These are phyloP conservation scores for Athelia psychrophila DNA, from an alignment of 1,284 basidiomycete genomes.

Conservation along the genomic window DNA sequence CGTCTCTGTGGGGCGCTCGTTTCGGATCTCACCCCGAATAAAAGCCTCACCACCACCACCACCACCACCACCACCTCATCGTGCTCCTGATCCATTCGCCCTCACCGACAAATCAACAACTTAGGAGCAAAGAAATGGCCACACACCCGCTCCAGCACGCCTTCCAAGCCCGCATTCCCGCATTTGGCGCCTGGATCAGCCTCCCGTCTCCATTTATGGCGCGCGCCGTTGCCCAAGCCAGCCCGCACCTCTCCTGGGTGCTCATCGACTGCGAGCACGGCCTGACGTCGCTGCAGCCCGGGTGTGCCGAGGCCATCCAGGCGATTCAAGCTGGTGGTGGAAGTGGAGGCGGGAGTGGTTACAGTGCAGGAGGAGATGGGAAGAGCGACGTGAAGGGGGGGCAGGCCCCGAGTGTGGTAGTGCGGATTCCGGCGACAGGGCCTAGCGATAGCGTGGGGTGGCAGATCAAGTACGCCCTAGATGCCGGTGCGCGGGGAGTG, in stretches of 20 bases:
- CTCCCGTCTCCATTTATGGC: conserved; percentile 52
- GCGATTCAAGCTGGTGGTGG: conserved; percentile 44
- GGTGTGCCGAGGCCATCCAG: conserved; percentile 50
- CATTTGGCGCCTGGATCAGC: conserved; percentile 73
- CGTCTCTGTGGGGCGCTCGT: too few species aligned
- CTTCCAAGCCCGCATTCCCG: conserved; percentile 49
- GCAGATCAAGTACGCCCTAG: conserved; percentile 69
- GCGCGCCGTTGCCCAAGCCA: conserved; percentile 51
- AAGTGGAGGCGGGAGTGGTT: too few species aligned
- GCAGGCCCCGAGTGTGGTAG: conserved; percentile 53
- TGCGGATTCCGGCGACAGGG: conserved; percentile 62
- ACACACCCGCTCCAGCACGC: conserved; percentile 43
- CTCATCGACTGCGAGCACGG: conserved; percentile 68
- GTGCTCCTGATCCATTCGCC: too few species aligned
- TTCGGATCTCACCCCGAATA: too few species aligned
- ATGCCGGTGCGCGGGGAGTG: conserved; percentile 59
- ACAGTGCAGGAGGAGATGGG: too few species aligned
- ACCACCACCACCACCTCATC: too few species aligned
- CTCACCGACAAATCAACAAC: too few species aligned
- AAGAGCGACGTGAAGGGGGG: too few species aligned
- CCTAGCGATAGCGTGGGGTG: conserved; percentile 49
- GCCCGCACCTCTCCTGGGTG: conserved; percentile 57
- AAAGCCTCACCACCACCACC: too few species aligned
- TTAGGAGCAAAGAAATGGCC: too few species aligned
- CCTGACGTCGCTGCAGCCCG: conserved; percentile 48